These are phyloP conservation scores for Rhodotorula sp. DNA, from an alignment of 1,284 basidiomycete genomes.

Conservation along the genomic window DNA sequence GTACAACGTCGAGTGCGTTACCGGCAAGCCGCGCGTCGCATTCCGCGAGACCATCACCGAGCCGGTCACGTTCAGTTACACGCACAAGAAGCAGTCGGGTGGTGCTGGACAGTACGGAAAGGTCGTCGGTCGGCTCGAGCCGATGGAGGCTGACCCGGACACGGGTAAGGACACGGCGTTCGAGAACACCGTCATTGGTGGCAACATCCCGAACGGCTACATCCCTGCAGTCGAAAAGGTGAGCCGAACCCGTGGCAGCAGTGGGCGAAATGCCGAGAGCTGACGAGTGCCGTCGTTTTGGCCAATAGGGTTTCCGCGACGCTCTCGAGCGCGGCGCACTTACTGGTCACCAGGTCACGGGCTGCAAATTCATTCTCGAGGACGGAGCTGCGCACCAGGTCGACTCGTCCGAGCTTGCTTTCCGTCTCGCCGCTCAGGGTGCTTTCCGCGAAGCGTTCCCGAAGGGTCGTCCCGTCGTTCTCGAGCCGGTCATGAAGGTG, in stretches of 20 bases:
- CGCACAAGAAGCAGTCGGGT: slow-evolving; percentile 98
- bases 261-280: neutral
- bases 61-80: slow-evolving; percentile 79
- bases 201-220: slow-evolving; percentile 84
- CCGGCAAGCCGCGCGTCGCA: slow-evolving; percentile 94
- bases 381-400: slow-evolving; percentile 93
- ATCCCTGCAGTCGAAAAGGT: slow-evolving; percentile 96
- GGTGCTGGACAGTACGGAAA: slow-evolving; percentile 96
- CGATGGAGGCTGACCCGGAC: slow-evolving; percentile 75
- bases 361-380: slow-evolving; percentile 81
- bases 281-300: neutral
- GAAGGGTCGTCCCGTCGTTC: slow-evolving; percentile 72
- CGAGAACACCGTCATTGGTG: slow-evolving; percentile 85
- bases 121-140: slow-evolving; percentile 87
- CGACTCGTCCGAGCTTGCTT: slow-evolving; percentile 95
- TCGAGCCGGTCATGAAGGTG: slow-evolving; percentile 98
- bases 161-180: slow-evolving; percentile 84
- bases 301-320: slow-evolving; percentile 83
- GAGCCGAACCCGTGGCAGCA: slow-evolving; percentile 24
- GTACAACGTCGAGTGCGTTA: slow-evolving; percentile 90
- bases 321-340: slow-evolving; percentile 88
- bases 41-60: slow-evolving; percentile 93
- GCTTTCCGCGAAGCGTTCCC: slow-evolving; percentile 90
- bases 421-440: slow-evolving; percentile 82
- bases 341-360: slow-evolving; percentile 83